Evolutionary conservation across 2,329 filamentous ascomycete species (phyloP).

Genomic region (Phialemoniopsis sp.): DNA sequence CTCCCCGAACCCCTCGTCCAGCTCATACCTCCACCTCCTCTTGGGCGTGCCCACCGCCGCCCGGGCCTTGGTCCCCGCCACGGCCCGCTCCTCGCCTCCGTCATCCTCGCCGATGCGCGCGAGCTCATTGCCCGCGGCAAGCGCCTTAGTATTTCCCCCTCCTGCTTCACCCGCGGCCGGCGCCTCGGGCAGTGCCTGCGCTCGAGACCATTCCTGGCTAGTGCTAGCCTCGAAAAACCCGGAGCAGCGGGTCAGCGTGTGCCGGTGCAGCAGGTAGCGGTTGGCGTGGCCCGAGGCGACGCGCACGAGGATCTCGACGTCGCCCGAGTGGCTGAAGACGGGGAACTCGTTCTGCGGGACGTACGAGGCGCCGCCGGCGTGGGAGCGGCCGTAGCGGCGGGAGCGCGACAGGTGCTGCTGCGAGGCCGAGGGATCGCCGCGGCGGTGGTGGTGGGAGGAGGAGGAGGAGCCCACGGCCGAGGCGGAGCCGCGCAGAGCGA

Average conservation of each 20-base stretch:
- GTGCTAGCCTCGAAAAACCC: slow-evolving; percentile 90
- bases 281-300: slow-evolving; percentile 65
- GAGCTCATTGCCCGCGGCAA: slow-evolving; percentile 33
- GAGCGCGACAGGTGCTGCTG: slow-evolving; percentile 8
- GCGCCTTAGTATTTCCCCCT: slow-evolving; percentile 14
- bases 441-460: slow-evolving; percentile 10
- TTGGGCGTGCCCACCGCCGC: slow-evolving; percentile 36
- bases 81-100: slow-evolving; percentile 16
- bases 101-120: slow-evolving; percentile 48
- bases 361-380: slow-evolving; percentile 67
- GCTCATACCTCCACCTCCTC: slow-evolving; percentile 79
- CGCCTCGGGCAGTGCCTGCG: slow-evolving; percentile 23
- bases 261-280: slow-evolving; percentile 79
- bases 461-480: slow-evolving; percentile 19
- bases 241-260: slow-evolving; percentile 85
- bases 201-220: slow-evolving; percentile 70
- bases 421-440: slow-evolving; percentile 5
- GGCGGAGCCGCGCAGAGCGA: slow-evolving; percentile 24
- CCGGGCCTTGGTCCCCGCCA: slow-evolving; percentile 3
- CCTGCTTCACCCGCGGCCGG: slow-evolving; percentile 26
- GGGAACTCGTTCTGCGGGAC: slow-evolving; percentile 87
- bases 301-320: slow-evolving; percentile 83
- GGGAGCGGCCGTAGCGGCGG: slow-evolving; percentile 69
- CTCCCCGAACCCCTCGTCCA: slow-evolving; percentile 69
- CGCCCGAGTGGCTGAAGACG: slow-evolving; percentile 82